Percentiles rank a stretch among this genome's conserved stretches.
These are phyloP conservation scores for Tylopilus plumbeoviolaceoides DNA, from an alignment of 768 basidiomycete genomes.

Conservation along the genomic window DNA sequence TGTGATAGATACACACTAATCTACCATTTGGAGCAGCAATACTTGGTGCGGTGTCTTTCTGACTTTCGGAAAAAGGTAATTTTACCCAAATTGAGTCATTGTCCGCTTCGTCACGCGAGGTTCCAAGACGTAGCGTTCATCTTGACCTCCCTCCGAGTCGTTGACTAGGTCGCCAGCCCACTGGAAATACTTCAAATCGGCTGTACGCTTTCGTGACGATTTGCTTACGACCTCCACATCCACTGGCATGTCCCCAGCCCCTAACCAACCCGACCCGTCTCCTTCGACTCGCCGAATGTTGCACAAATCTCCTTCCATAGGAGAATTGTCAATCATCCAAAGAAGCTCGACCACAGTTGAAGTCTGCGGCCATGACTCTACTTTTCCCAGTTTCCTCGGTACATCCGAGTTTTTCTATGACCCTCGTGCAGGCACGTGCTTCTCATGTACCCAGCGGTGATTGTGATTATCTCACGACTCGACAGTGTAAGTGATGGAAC, in stretches of 20 bases:
- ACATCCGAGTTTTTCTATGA: slow-evolving; percentile 65
- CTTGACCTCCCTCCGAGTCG: background rate
- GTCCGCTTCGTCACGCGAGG: background rate
- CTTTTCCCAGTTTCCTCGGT: slow-evolving; percentile 43
- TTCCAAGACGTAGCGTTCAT: background rate
- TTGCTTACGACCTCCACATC: background rate
- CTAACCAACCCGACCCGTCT: background rate
- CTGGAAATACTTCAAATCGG: no score
- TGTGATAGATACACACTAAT: slow-evolving; percentile 8
- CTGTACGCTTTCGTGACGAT: background rate
- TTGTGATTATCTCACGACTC: slow-evolving; percentile 7
- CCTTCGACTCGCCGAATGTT: background rate
- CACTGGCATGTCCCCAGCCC: slow-evolving; percentile 11
- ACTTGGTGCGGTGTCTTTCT: background rate
- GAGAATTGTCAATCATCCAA: slow-evolving; percentile 32
- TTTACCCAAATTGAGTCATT: slow-evolving; percentile 5
- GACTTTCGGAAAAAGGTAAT: slow-evolving; percentile 4
- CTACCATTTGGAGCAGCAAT: slow-evolving; percentile 6
- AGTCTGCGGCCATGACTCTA: slow-evolving; percentile 56
- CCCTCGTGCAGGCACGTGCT: slow-evolving; percentile 56
- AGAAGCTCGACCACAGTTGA: slow-evolving; percentile 59
- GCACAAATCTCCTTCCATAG: slow-evolving; percentile 14
- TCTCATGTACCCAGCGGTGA: background rate
- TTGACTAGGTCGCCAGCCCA: background rate
- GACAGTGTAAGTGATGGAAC: slow-evolving; percentile 26